Percentiles rank a stretch among this genome's conserved stretches.
These are phyloP conservation scores for Calonectria pauciramosa DNA, from an alignment of 2,329 filamentous ascomycete species.

Conservation along the genomic window DNA sequence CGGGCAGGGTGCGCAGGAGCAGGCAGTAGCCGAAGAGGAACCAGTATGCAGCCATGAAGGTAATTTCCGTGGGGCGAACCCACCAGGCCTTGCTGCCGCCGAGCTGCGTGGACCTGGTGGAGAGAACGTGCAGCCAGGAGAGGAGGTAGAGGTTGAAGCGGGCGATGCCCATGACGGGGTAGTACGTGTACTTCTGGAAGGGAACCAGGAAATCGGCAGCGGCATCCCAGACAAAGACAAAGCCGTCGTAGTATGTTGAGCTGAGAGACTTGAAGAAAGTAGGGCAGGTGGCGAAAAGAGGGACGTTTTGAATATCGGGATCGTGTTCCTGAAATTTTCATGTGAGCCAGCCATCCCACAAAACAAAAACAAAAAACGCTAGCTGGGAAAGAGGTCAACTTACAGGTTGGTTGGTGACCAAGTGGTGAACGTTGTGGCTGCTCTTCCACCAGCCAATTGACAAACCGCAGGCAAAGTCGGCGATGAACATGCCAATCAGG, in stretches of 20 bases:
- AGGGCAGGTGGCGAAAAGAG: conserved; percentile 77
- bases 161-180: conserved; percentile 75
- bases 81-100: conserved; percentile 72
- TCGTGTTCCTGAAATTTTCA: conserved; percentile 61
- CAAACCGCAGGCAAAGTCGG: conserved; percentile 75
- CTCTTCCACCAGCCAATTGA: conserved; percentile 80
- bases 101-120: conserved; percentile 67
- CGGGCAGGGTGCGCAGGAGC: conserved; percentile 71
- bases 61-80: conserved; percentile 76
- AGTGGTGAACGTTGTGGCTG: conserved; percentile 77
- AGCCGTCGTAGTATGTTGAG: conserved; percentile 74
- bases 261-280: conserved; percentile 74
- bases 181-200: conserved; percentile 77
- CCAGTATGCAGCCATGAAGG: conserved; percentile 75
- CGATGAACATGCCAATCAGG: conserved; percentile 73
- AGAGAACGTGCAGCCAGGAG: conserved; percentile 75
- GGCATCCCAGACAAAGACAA: conserved; percentile 73
- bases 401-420: conserved; percentile 74
- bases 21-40: conserved; percentile 77
- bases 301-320: conserved; percentile 75
- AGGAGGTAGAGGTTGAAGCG: conserved; percentile 81
- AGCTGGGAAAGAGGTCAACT: conserved; percentile 27
- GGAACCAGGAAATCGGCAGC: conserved; percentile 70
- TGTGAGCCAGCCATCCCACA: background rate
- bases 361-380: background rate